phyloP scores from a whole-genome alignment of 345 rosid genomes.

The Rhizophora apiculata region DNA sequence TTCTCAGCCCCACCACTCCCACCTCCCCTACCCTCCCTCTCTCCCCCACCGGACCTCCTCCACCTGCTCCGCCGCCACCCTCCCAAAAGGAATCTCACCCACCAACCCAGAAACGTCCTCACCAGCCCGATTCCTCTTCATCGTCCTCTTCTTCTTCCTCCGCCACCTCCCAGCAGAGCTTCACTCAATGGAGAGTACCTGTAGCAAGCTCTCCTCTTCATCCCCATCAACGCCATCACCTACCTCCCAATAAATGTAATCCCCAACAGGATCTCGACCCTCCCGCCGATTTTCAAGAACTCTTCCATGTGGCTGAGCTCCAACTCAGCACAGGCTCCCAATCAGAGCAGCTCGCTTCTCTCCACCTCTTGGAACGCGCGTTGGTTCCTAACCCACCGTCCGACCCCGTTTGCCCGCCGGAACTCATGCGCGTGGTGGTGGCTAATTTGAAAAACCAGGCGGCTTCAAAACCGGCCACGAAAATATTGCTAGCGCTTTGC shows the following conservation, averaged over 20 bases:
- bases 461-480: constrained; percentile 64
- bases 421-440: constrained; percentile 65
- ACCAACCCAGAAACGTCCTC: constrained; percentile 28
- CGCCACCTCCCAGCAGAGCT: constrained; percentile 77
- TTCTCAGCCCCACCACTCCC: constrained; percentile 50
- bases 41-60: constrained; percentile 24
- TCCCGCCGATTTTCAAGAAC: constrained; percentile 53
- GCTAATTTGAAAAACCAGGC: constrained; percentile 42
- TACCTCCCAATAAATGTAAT: background rate
- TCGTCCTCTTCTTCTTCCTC: constrained; percentile 72
- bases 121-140: constrained; percentile 32
- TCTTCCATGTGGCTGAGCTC: constrained; percentile 68
- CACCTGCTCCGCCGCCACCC: constrained; percentile 12
- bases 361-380: constrained; percentile 62
- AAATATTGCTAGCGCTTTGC: constrained; percentile 70
- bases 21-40: constrained; percentile 40
- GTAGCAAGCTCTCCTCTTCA: constrained; percentile 48
- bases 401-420: constrained; percentile 61
- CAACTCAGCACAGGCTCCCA: constrained; percentile 53
- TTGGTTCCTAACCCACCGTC: constrained; percentile 75
- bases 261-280: constrained; percentile 12
- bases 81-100: background rate
- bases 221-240: constrained; percentile 13
- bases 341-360: constrained; percentile 63
- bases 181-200: constrained; percentile 88